These are phyloP conservation scores for Yarrowia alimentaria DNA, from an alignment of 805 yeast species.

Conservation along the genomic window DNA sequence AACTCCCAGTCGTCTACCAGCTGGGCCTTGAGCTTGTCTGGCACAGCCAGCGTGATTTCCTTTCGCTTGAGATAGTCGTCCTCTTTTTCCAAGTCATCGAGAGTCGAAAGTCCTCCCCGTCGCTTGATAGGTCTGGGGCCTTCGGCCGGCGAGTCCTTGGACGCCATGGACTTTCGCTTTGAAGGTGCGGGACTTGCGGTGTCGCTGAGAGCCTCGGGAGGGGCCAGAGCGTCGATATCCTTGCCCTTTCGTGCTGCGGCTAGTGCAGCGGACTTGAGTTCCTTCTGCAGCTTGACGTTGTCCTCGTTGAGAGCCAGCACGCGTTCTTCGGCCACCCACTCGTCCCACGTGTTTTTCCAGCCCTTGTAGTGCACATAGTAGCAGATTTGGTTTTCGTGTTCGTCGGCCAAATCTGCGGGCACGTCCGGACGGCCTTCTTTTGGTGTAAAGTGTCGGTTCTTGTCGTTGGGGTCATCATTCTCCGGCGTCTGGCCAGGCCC, in stretches of 20 bases:
- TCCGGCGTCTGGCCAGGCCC: constrained; percentile 29
- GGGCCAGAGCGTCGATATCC: constrained; percentile 29
- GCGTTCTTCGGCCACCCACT: constrained; percentile 78
- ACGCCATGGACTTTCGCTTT: constrained; percentile 32
- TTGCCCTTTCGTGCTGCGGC: constrained; percentile 33
- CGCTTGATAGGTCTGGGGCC: constrained; percentile 29
- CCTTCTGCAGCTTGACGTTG: constrained; percentile 61
- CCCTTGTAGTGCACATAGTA: constrained; percentile 88
- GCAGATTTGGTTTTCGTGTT: constrained; percentile 42
- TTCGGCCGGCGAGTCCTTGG: constrained; percentile 25
- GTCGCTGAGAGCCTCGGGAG: constrained; percentile 27
- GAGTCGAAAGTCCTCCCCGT: constrained; percentile 35
- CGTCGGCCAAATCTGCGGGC: constrained; percentile 41
- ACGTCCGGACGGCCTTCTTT: constrained; percentile 31
- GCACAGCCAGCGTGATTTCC: constrained; percentile 59
- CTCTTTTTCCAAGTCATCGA: constrained; percentile 39
- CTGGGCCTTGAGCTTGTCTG: constrained; percentile 63
- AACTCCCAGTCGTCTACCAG: constrained; percentile 93
- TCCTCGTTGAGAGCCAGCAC: constrained; percentile 68
- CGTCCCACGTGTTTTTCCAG: constrained; percentile 96
- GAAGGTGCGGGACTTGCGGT: constrained; percentile 20
- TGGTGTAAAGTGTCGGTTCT: constrained; percentile 21
- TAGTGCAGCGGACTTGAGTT: constrained; percentile 52
- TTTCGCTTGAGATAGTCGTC: constrained; percentile 42
- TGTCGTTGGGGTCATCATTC: constrained; percentile 31